Evolutionary conservation across 108 stramenopile species (phyloP), one percentile per base, ranked within the genome.

Genomic region (Cyclotella cryptica): DNA sequence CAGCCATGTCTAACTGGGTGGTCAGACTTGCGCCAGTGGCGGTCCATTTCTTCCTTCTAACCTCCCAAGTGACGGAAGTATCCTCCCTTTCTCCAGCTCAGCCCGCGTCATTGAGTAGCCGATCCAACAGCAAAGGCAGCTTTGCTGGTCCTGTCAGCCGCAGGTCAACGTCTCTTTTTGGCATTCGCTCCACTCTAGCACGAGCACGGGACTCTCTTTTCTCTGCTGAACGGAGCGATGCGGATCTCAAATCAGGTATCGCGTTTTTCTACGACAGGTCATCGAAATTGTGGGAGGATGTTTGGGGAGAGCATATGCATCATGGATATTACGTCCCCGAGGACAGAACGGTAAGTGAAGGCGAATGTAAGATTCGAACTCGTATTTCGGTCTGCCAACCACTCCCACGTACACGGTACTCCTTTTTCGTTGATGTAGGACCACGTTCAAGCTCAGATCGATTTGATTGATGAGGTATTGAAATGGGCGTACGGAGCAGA

Each of bases 261-360:
- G 96, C 96, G 11, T 88, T 87, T 49, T 98, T 99, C 85, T 99
- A 99, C 77, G 98, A 99, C 78, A 86, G 92, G 1, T 90, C 90
- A 21, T 93, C 93, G 11, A 85, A 91, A 24, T 57, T 99, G 18
- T 99, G 98, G 98, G 95, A 97, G 78, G 93, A 96, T 47, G 93
- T 98, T 13, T 97, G 96, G 97, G 96, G 96, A 3, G 75, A 92
- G 74, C 94, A 95, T 74, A 92, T 95, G 92, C 94, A 95, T 70
- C 94, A 92, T 71, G 94, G 94, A 12, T 97, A 94, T 67, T 97
- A 95, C 84, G 68, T 91, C 22, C 92, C 93, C 1, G 87, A 82
- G 35, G 80, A 96, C 77, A 72, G 93, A 15, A 92, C 89, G 11
- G 67, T 62, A 40, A 41, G 60, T 40, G n/a, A n/a, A n/a, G n/a